These are phyloP conservation scores for Pholiota conissans DNA, from an alignment of 768 basidiomycete genomes.

Conservation along the genomic window DNA sequence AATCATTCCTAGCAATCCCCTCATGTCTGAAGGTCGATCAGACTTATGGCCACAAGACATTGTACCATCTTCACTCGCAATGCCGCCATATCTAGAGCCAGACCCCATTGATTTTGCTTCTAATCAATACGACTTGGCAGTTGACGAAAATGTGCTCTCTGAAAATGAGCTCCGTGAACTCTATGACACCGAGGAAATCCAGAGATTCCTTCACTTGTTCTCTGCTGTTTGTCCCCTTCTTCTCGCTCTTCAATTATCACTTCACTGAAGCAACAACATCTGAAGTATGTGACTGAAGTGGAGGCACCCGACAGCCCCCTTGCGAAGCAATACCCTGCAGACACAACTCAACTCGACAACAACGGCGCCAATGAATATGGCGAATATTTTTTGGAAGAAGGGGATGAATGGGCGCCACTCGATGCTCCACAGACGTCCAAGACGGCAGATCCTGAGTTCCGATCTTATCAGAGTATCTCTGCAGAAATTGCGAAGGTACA, in stretches of 20 bases:
- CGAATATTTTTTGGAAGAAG: slow-evolving; percentile 7
- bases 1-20: too few relatives aligned
- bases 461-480: slow-evolving; percentile 14
- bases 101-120: neutral
- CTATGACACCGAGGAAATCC: slow-evolving; percentile 66
- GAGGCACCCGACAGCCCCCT: slow-evolving; percentile 26
- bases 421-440: neutral
- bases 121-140: neutral
- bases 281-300: slow-evolving; percentile 64
- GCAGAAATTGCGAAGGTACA: slow-evolving; percentile 29
- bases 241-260: neutral
- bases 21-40: neutral
- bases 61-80: neutral
- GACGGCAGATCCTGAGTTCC: neutral
- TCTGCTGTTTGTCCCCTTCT: slow-evolving; percentile 37
- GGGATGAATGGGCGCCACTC: slow-evolving; percentile 14
- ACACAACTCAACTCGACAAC: neutral
- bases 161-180: slow-evolving; percentile 56
- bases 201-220: slow-evolving; percentile 61
- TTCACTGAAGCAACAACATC: neutral
- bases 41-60: neutral
- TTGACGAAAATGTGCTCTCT: slow-evolving; percentile 34
- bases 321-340: slow-evolving; percentile 1
- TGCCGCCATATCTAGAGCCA: neutral
- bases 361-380: neutral